Evolutionary conservation across 495 filamentous ascomycete genomes (phyloP), one percentile per base, ranked within the genome.

Genomic region (Penicillium turbatum): DNA sequence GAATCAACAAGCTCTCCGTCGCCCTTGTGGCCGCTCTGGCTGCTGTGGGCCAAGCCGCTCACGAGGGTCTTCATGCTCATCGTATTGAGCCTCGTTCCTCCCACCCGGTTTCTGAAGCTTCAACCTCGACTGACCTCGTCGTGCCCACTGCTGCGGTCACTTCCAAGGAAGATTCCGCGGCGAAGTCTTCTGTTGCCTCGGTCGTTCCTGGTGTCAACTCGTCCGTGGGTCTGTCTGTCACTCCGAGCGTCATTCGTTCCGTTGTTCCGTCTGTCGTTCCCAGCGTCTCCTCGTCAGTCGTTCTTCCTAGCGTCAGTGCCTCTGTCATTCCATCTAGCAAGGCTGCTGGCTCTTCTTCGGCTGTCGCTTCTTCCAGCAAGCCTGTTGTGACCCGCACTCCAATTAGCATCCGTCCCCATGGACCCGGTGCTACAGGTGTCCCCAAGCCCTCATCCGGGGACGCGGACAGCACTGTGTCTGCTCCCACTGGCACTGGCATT

Each of bases 11-110:
- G 59, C 50, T 82, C 53, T 67, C 77, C 41, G 41, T 80, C 41
- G 74, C 67, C 53, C 66, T 78, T 35, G 59, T 81, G 53, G 75
- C 72, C 31, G 74, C 74, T 45, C 67, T 82, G 57, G 79, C 75
- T 50, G 63, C 73, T 34, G 62, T 70, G 42, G 62, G 67, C 45
- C 68, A 78, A 54, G 76, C 69, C 34, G 64, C 63, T 52, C 65
- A 65, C 58, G 70, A 76, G 45, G 65, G 52, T 55, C 52, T 63
- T 13, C 64, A 66, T 29, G 62, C 60, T 47, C 71, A 70, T 49
- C 71, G 72, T 54, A 44, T 71, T 54, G 53, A 37, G 41, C 41
- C 49, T 46, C 60, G 69, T 51, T 60, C 65, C 13, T 53, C 58
- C 27, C 51, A 44, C 41, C 41, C 36, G 38, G 46, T 51, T 48